Evolutionary conservation across 2,329 filamentous ascomycete species (phyloP), one percentile per base, ranked within the genome.

Genomic region (Sporothrix pseudoabietina): DNA sequence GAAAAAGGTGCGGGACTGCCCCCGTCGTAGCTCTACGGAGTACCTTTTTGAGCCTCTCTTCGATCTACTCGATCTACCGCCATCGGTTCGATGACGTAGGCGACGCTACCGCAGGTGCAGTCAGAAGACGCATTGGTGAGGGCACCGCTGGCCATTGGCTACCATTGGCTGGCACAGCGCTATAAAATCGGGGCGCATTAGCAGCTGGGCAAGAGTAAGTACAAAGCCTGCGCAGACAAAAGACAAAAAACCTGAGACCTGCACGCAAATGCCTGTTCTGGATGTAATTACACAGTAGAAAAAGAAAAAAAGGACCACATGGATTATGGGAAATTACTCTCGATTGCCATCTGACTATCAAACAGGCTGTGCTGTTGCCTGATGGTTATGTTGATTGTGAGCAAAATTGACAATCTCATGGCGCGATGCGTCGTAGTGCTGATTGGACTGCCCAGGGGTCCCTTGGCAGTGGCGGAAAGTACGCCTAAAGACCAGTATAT

Each of bases 31-130:
- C 52, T 22, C n/a, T 55, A n/a, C 49, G 49, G 26, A 52, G 47
- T 52, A n/a, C 47, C 12, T 52, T 52, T 16, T 4, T 4, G n/a
- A 26, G 26, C n/a, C n/a, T 30, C n/a, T 10, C n/a, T 22, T 16
- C 65, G 26, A 68, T 52, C 41, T 52, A 10, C 14, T 52, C 65
- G 61, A 47, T 66, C 61, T 47, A 30, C 61, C 61, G 22, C 61
- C 61, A 66, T 66, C 61, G 61, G 44, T n/a, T 66, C 61, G 61
- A 66, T 66, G 61, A 66, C 61, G 61, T 66, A 66, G 61, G 61
- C 39, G 39, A 66, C 61, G 32, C 57, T 44, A 47, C 47, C 14
- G n/a, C 22, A 16, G 61, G 39, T 30, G 41, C 32, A 65, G 61
- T 65, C 61, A 65, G n/a, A 14, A 68, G 65, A 52, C 44, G 44